Conservation (phyloP, 495 filamentous ascomycete genomes). For the Neurospora sp. region DNA sequence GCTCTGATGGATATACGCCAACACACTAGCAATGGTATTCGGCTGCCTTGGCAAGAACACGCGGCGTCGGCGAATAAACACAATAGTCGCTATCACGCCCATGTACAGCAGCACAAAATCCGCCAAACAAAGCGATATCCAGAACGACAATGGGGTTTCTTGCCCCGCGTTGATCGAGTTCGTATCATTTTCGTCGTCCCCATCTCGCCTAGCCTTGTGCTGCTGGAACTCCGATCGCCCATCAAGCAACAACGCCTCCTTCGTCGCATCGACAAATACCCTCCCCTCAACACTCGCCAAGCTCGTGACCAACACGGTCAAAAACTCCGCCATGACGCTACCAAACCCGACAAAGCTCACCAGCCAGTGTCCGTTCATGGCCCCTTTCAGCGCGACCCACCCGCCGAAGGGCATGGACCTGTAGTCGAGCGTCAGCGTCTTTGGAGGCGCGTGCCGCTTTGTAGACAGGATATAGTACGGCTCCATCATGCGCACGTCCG, state of each 20-base stretch:
- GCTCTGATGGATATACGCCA: constrained; percentile 63
- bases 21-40: constrained; percentile 58
- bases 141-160: constrained; percentile 52
- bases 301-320: constrained; percentile 57
- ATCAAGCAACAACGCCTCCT: background rate
- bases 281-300: constrained; percentile 48
- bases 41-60: constrained; percentile 63
- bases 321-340: constrained; percentile 51
- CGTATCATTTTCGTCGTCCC: constrained; percentile 14
- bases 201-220: background rate
- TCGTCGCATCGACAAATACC: constrained; percentile 32
- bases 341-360: constrained; percentile 53
- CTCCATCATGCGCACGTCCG: constrained; percentile 61
- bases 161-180: constrained; percentile 43
- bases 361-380: constrained; percentile 52
- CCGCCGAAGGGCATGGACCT: constrained; percentile 55
- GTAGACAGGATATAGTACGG: constrained; percentile 58
- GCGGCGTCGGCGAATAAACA: constrained; percentile 45
- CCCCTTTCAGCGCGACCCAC: constrained; percentile 47
- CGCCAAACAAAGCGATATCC: constrained; percentile 46
- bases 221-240: constrained; percentile 4
- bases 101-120: constrained; percentile 50
- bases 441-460: constrained; percentile 48
- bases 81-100: constrained; percentile 38
- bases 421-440: constrained; percentile 60